A percentile compares a stretch with the other conserved stretches of the same genome.
phyloP scores from a whole-genome alignment of 441 rosid genomes.

The California macrophylla region DNA sequence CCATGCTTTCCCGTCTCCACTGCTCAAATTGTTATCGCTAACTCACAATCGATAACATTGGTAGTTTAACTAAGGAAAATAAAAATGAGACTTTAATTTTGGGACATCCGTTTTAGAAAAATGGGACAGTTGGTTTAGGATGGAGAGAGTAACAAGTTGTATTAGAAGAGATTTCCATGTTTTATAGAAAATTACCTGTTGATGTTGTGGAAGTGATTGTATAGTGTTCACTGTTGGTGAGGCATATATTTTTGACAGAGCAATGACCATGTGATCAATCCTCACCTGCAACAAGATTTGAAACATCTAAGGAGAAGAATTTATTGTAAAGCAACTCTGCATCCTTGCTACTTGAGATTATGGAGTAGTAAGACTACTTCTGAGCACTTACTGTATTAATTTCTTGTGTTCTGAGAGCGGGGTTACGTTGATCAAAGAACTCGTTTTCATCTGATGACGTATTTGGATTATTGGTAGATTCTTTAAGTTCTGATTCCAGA shows the following conservation, averaged over 20 bases:
- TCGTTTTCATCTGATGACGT: not conserved
- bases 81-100: not conserved
- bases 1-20: too few relatives aligned
- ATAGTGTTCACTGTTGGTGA: constrained; percentile 74
- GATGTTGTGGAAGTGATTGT: constrained; percentile 90
- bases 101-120: not conserved
- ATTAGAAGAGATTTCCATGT: not conserved
- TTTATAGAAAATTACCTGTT: constrained; percentile 50
- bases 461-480: constrained; percentile 18
- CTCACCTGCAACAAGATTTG: constrained; percentile 41
- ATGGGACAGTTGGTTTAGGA: not conserved
- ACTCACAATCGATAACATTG: not conserved
- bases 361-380: not conserved
- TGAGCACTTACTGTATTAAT: constrained; percentile 15
- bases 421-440: not conserved
- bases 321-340: not conserved
- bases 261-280: constrained; percentile 74
- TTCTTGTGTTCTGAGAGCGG: not conserved
- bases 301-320: not conserved
- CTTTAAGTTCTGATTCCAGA: constrained; percentile 58
- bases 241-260: constrained; percentile 67
- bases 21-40: too few relatives aligned
- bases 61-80: not conserved
- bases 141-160: not conserved
- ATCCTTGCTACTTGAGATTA: not conserved